These are phyloP conservation scores for Fraxinus quadrangulata DNA, from an alignment of 257 asterid genomes.

Conservation along the genomic window DNA sequence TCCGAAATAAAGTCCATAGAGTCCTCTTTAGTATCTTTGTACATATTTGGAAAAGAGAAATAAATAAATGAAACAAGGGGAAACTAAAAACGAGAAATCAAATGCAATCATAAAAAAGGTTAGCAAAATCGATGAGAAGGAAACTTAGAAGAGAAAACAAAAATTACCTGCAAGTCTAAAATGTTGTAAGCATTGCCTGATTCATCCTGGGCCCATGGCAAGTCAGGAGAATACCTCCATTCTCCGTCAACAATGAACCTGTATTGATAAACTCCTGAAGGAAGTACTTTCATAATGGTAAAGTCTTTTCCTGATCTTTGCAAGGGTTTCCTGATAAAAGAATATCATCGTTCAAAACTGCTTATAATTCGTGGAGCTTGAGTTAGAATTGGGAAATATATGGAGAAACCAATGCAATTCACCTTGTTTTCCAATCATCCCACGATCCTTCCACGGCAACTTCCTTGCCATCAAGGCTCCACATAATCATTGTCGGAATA, in stretches of 20 bases:
- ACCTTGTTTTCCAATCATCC: constrained; percentile 98
- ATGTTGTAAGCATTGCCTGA: constrained; percentile 80
- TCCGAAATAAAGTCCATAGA: not conserved
- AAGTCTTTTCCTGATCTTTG: constrained; percentile 97
- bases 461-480: constrained; percentile 87
- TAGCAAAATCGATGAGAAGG: not conserved
- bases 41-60: not conserved
- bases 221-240: constrained; percentile 81
- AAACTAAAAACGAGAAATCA: not conserved
- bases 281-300: constrained; percentile 93
- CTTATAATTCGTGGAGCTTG: not conserved
- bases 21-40: not conserved
- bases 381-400: not conserved
- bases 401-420: not conserved
- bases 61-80: constrained; percentile 1
- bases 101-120: not conserved
- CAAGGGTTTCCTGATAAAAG: constrained; percentile 66
- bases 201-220: constrained; percentile 80
- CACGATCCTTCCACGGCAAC: constrained; percentile 95
- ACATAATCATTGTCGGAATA: constrained; percentile 90
- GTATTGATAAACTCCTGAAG: constrained; percentile 89
- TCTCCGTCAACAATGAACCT: constrained; percentile 94
- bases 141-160: constrained; percentile 11
- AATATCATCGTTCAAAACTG: not conserved
- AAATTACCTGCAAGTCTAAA: constrained; percentile 81